A percentile compares a stretch with the other conserved stretches of the same genome.
Conservation (phyloP, 371 early-diverging fungal species). For the Mucor saturninus region DNA sequence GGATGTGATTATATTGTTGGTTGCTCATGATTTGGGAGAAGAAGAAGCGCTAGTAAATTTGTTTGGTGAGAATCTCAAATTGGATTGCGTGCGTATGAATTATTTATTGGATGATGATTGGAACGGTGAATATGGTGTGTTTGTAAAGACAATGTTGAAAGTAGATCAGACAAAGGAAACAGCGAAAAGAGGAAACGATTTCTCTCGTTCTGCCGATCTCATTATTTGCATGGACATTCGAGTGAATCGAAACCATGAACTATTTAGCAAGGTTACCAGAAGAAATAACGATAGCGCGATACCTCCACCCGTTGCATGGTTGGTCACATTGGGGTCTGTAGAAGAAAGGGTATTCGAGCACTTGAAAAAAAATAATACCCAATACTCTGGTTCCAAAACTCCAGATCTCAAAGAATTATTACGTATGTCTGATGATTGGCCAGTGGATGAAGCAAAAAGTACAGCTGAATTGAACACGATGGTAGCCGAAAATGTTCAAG, state of each 20-base stretch:
- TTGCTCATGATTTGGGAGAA: slow-evolving; percentile 7
- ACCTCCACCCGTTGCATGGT: slow-evolving; percentile 7
- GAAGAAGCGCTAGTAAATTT: slow-evolving; percentile 5
- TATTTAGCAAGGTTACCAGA: not conserved
- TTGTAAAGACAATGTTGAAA: slow-evolving; percentile 12
- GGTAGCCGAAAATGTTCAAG: slow-evolving; percentile 4
- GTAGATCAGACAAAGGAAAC: not conserved
- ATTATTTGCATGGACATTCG: slow-evolving; percentile 15
- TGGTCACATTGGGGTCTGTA: slow-evolving; percentile 18
- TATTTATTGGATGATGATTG: slow-evolving; percentile 6
- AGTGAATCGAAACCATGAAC: not conserved
- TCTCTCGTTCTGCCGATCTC: slow-evolving; percentile 1
- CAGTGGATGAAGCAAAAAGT: not conserved
- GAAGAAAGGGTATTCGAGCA: slow-evolving; percentile 12
- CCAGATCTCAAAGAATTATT: not conserved
- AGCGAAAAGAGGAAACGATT: not conserved
- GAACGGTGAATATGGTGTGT: slow-evolving; percentile 25
- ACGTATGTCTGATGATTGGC: slow-evolving; percentile 2
- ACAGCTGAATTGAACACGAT: not conserved
- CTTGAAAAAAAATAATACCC: not conserved
- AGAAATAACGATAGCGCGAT: too few relatives aligned
- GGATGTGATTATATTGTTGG: slow-evolving; percentile 5
- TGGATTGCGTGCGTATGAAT: slow-evolving; percentile 17
- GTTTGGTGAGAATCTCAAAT: not conserved
- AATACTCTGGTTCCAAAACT: not conserved